Evolutionary conservation across 805 yeast genomes (phyloP), one percentile per base, ranked within the genome.

Genomic region (Komagataella mondaviorum): DNA sequence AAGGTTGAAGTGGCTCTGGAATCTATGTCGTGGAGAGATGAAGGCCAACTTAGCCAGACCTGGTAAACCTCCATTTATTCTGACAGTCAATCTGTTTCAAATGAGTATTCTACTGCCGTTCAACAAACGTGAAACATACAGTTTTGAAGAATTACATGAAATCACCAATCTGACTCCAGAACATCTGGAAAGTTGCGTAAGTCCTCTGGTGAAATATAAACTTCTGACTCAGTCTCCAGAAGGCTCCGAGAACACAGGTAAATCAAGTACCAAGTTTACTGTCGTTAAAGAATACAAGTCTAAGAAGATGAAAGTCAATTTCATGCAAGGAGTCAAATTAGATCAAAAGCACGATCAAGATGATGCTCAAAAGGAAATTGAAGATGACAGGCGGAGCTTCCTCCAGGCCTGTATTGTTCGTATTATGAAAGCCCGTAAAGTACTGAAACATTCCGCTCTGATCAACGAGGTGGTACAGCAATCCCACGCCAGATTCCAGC

Each of bases 1-100:
- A 66, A 81, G 88, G 56, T 76, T 93, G 59, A 85, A 87, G 62
- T 93, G 99, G 99, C 76, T 91, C 54, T 93, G 97, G 97, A 85
- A 88, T 59, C 80, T 88, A 63, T 88, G 95, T 48, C 85, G 91
- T 65, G 93, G 95, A 54, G 99, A 93, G 64, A 68, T 93, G 52
- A 86, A 83, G 66, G 96, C 95, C 8, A 85, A 88, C 62, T 75
- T 89, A 55, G 78, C 91, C 5, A 83, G 83, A 57, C 82, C 85
- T 44, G 90, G 90, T 6, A 83, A 81, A 62, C 85, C 90, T 4
- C 89, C 96, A 48, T 87, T 84, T 61, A 71, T 75, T 20, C 84
- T 95, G 61, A 84, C 85, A 3, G 88, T 88, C 46, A 85, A 96
- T 5, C 75, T 88, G 52, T 85, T 81, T 57, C 99, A 93, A 67